phyloP scores from a whole-genome alignment of 306 rosid genomes.

The Lotus japonicus region DNA sequence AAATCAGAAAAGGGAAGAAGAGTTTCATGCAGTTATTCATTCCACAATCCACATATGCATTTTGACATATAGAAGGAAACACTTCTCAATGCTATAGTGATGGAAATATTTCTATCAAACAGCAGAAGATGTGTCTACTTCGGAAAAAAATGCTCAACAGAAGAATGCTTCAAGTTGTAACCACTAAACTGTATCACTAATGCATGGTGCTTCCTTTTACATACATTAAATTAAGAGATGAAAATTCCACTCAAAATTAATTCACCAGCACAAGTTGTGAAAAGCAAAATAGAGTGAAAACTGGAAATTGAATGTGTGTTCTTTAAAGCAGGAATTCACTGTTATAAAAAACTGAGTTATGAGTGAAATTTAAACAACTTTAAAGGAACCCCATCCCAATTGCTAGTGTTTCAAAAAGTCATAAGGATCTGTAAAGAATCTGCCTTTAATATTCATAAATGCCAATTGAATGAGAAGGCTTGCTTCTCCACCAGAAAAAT shows the following conservation, averaged over 20 bases:
- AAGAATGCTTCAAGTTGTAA: too few relatives aligned
- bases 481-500: neutral
- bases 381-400: neutral
- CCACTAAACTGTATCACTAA: too few relatives aligned
- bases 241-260: slow-evolving; percentile 15
- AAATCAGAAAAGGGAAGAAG: too few relatives aligned
- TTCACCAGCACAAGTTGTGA: neutral
- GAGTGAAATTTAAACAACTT: neutral
- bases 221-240: too few relatives aligned
- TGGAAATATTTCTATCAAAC: too few relatives aligned
- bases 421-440: neutral
- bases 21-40: too few relatives aligned
- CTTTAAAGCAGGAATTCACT: too few relatives aligned
- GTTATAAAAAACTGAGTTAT: neutral
- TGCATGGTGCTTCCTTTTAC: neutral
- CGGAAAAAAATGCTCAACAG: neutral
- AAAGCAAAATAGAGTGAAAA: neutral
- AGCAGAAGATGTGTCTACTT: neutral
- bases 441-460: neutral
- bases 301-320: neutral
- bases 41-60: too few relatives aligned
- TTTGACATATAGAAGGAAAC: too few relatives aligned
- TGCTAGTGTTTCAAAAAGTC: neutral
- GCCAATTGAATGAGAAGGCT: neutral
- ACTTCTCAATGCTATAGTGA: too few relatives aligned